A percentile compares a stretch with the other conserved stretches of the same genome.
These are phyloP conservation scores for Picochlorum sp. DNA, from an alignment of 139 green algal species.

Conservation along the genomic window DNA sequence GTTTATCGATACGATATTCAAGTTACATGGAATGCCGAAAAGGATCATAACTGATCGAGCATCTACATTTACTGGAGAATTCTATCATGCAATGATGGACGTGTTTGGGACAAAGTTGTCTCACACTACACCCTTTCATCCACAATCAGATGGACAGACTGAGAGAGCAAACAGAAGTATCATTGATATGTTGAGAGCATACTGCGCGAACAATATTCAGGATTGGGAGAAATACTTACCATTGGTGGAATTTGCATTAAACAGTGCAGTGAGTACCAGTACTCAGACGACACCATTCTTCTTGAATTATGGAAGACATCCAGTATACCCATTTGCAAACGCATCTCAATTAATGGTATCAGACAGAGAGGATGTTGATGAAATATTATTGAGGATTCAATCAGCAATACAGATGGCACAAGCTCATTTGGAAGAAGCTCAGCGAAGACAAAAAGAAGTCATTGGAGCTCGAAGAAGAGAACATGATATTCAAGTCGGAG, in stretches of 20 bases:
- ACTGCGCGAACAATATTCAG: conserved; percentile 13
- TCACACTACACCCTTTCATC: conserved; percentile 31
- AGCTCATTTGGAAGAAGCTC: neutral
- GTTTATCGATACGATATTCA: conserved; percentile 20
- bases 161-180: conserved; percentile 46
- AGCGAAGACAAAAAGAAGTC: neutral
- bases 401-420: neutral
- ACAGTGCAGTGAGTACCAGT: conserved; percentile 22
- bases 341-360: neutral
- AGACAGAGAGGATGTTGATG: neutral
- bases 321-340: conserved; percentile 8
- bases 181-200: conserved; percentile 44
- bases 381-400: neutral
- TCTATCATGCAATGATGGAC: conserved; percentile 15
- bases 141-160: conserved; percentile 55
- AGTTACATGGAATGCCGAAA: conserved; percentile 16
- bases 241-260: conserved; percentile 43
- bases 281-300: conserved; percentile 30
- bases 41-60: conserved; percentile 29
- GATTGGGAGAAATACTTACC: conserved; percentile 42
- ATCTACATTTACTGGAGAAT: conserved; percentile 14
- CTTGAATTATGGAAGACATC: conserved; percentile 34
- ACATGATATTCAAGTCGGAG: neutral
- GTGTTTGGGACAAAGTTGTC: conserved; percentile 2
- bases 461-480: neutral